Evolutionary conservation across 2,329 filamentous ascomycete genomes (phyloP).

Genomic region (Diaporthe humulicola): DNA sequence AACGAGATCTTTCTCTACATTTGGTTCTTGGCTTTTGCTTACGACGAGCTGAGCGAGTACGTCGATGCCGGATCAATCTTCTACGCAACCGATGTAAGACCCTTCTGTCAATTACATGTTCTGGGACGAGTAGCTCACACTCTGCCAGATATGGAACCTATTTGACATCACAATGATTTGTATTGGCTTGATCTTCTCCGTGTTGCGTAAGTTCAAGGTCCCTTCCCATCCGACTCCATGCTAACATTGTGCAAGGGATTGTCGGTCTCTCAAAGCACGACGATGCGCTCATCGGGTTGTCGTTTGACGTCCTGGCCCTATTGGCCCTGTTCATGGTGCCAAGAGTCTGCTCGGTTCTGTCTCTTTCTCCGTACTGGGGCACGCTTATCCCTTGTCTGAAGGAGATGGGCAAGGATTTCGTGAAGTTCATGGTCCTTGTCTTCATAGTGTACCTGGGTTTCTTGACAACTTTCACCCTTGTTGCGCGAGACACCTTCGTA

Average conservation of each 20-base stretch:
- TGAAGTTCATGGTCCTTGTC: constrained; percentile 82
- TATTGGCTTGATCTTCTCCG: constrained; percentile 79
- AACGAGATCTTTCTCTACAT: constrained; percentile 83
- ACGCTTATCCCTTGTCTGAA: constrained; percentile 91
- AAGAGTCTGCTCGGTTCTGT: constrained; percentile 87
- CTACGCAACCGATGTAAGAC: constrained; percentile 79
- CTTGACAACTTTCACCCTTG: constrained; percentile 85
- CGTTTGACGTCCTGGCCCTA: constrained; percentile 90
- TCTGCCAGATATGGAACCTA: constrained; percentile 76
- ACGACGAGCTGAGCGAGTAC: constrained; percentile 89
- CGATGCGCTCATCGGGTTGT: constrained; percentile 76
- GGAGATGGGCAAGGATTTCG: constrained; percentile 93
- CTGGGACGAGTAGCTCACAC: constrained; percentile 79
- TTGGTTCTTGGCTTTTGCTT: constrained; percentile 89
- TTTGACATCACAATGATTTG: constrained; percentile 84
- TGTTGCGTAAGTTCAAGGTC: constrained; percentile 71
- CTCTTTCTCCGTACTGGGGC: constrained; percentile 90
- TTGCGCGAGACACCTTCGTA: constrained; percentile 77
- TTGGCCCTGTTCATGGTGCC: constrained; percentile 93
- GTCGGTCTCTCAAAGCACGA: constrained; percentile 75
- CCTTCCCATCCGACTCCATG: constrained; percentile 36
- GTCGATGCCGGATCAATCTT: constrained; percentile 89
- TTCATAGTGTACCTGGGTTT: constrained; percentile 88
- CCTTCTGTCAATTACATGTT: constrained; percentile 63
- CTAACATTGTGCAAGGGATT: constrained; percentile 62